Base-by-base conservation (phyloP, 176 grass and related monocot species). In the Ananas comosus region DNA sequence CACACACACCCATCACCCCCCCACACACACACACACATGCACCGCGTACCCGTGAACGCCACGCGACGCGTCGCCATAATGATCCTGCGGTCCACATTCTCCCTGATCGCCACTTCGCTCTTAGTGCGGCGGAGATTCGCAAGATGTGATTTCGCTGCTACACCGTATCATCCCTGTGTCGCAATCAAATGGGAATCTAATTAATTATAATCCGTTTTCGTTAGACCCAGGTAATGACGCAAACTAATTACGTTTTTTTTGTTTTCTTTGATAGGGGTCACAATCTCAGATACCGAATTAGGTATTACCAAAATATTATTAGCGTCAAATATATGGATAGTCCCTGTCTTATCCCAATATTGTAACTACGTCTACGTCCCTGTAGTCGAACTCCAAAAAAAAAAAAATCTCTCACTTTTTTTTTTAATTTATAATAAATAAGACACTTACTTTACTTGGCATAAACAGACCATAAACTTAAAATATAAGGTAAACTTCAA, bases 21-120 rank as follows among this genome's bases (percentile, higher is more conserved):
- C 29, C 29, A 5, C 33, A 7, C 33, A 33, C 29, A 4, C 29
- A 6, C 29, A 4, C 28, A 29, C 28, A 29, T 4, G 33, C 33
- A 67, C 65, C 65, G 65, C 33, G 65, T 67, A 12, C 70, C 78
- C 78, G 63, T 80, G 78, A 80, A 57, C 24, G 24, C 42, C n/a
- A 49, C 1, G 48, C 1, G 54, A 29, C 69, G 58, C 56, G 48
- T 65, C 68, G 64, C 65, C 21, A 49, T 51, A 51, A 10, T 4
- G 3, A 9, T 58, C 49, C 29, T 14, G 2, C 12, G 3, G 1
- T 14, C 48, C 9, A 28, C 65, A 65, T 58, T 9, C 14, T 9
- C 16, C 19, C 56, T 14, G 56, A 59, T 21, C 56, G 56, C 7
- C 17, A 1, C 4, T 22, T 11, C 3, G 4, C 13, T 10, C 8